phyloP scores from a whole-genome alignment of 352 stramenopile genomes.

The Globisporangium recalcitrans region DNA sequence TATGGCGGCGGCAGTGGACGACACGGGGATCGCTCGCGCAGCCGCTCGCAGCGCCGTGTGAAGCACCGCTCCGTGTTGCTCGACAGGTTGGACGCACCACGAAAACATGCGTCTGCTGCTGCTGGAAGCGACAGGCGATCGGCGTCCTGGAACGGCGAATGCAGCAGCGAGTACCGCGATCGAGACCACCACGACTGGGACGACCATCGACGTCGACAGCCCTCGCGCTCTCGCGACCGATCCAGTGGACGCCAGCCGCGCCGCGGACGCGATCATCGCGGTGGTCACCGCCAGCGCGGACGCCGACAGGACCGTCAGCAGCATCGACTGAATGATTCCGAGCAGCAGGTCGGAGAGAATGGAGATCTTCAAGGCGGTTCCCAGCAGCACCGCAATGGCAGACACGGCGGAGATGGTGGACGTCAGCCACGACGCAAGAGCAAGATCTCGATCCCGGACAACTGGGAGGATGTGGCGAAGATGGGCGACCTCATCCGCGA shows the following conservation, averaged over 20 bases:
- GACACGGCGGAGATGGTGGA: background rate
- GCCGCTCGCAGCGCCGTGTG: slow-evolving; percentile 7
- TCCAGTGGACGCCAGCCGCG: background rate
- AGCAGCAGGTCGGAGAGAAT: background rate
- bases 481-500: slow-evolving; percentile 52
- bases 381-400: background rate
- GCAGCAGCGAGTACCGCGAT: slow-evolving; percentile 2
- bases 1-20: slow-evolving; percentile 2
- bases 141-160: slow-evolving; percentile 4
- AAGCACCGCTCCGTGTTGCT: slow-evolving; percentile 10
- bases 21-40: slow-evolving; percentile 7
- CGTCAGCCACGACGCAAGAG: slow-evolving; percentile 2
- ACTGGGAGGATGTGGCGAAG: slow-evolving; percentile 77
- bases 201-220: slow-evolving; percentile 4
- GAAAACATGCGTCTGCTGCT: background rate
- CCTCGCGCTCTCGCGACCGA: slow-evolving; percentile 16
- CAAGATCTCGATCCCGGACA: slow-evolving; percentile 55
- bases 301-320: background rate
- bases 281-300: background rate
- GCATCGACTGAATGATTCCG: background rate
- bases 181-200: slow-evolving; percentile 5
- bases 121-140: slow-evolving; percentile 2
- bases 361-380: background rate
- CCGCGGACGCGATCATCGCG: slow-evolving; percentile 3
- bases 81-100: background rate